Evolutionary conservation across 1,139 yeast species (phyloP).

Genomic region (Petasospora rhodanensis): DNA sequence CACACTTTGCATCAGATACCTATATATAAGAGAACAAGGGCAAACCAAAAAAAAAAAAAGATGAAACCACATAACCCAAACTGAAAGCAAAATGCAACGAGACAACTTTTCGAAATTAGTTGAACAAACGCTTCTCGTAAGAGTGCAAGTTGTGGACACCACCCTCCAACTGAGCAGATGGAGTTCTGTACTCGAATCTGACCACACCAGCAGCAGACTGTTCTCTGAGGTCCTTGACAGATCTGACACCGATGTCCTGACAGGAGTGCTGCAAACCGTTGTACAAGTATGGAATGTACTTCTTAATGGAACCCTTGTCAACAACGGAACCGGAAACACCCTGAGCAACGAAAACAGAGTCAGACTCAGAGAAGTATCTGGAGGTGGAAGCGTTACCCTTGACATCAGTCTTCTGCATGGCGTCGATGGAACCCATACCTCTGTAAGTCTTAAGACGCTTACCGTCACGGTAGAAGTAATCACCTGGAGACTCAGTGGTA

Average conservation of each 20-base stretch:
- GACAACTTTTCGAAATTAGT: conserved; percentile 35
- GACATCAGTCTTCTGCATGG: conserved; percentile 89
- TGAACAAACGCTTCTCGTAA: conserved; percentile 94
- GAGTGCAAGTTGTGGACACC: conserved; percentile 97
- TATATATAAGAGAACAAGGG: not conserved
- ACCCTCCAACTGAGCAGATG: conserved; percentile 98
- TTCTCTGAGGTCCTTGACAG: conserved; percentile 59
- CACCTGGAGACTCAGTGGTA: conserved; percentile 98
- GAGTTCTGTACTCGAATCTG: conserved; percentile 96
- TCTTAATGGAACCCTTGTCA: conserved; percentile 93
- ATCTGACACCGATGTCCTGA: conserved; percentile 90
- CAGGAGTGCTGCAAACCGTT: conserved; percentile 98
- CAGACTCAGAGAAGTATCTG: conserved; percentile 95
- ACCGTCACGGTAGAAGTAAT: conserved; percentile 96
- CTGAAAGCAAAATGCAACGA: conserved; percentile 2
- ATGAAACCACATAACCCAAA: conserved; percentile 6
- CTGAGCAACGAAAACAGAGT: conserved; percentile 94
- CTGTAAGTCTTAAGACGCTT: conserved; percentile 95
- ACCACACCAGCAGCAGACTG: conserved; percentile 64
- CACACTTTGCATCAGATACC: conserved; percentile 3
- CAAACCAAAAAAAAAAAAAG: not conserved
- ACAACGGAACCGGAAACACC: conserved; percentile 98
- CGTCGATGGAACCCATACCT: conserved; percentile 99
- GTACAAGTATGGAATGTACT: conserved; percentile 89
- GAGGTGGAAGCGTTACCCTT: conserved; percentile 97